phyloP scores from a whole-genome alignment of 176 grass and related monocot genomes.

The Aegilops umbellulata region DNA sequence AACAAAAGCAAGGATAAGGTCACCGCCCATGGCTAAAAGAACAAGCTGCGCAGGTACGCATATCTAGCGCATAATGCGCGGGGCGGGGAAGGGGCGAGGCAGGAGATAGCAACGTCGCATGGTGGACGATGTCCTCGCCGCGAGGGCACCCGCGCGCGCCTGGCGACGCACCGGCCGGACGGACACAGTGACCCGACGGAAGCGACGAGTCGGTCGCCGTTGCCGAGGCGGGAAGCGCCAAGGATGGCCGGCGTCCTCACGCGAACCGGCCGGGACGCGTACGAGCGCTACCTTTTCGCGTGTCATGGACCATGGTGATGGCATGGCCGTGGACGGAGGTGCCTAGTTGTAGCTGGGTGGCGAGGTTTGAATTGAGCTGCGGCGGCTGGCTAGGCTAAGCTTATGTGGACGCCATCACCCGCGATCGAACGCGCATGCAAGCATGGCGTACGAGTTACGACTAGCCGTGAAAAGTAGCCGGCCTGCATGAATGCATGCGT shows the following conservation, averaged over 20 bases:
- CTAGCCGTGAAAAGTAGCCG: background rate
- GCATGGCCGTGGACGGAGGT: background rate
- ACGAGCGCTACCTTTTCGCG: too few relatives aligned
- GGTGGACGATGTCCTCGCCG: background rate
- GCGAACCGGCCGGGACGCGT: too few relatives aligned
- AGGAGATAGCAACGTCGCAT: background rate
- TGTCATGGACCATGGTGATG: background rate
- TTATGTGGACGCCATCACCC: background rate
- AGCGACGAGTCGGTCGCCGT: conserved; percentile 10
- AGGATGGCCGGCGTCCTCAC: background rate
- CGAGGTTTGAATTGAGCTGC: background rate
- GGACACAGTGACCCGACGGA: background rate
- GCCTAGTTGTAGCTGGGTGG: background rate
- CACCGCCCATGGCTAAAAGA: background rate
- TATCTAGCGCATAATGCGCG: background rate
- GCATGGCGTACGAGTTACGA: background rate
- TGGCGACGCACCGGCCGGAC: background rate
- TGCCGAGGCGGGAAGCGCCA: background rate
- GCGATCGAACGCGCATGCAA: background rate
- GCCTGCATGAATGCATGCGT: background rate
- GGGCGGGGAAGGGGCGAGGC: too few relatives aligned
- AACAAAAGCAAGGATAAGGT: background rate
- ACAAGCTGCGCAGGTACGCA: background rate
- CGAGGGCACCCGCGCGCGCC: background rate
- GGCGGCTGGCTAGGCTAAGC: too few relatives aligned